Evolutionary conservation across 2,329 filamentous ascomycete species (phyloP), one percentile per base, ranked within the genome.

Genomic region (Thielaviopsis punctulata): DNA sequence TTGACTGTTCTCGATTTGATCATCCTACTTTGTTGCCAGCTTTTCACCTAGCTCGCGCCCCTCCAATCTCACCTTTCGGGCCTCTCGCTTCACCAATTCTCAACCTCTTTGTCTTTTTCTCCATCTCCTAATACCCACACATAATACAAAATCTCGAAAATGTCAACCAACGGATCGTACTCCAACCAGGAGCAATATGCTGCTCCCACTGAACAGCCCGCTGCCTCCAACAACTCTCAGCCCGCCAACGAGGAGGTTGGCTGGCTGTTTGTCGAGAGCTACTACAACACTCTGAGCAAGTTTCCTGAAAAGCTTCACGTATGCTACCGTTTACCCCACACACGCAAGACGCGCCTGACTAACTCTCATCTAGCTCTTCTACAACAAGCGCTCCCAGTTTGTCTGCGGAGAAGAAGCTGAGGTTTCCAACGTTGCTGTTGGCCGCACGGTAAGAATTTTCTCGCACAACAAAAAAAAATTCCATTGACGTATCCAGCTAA

Each of bases 261-360:
- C 68, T 98, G 92, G 92, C 96, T 90, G 72, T 98, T 98, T 61
- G 92, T 98, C 55, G 89, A 96, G 77, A 88, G 95, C 69, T 98
- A 95, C 75, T 98, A 98, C 72, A 96, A 86, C 60, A 98, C 88
- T 57, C 72, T 98, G 64, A 95, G 89, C 79, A 89, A 90, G 69
- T 85, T 74, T 59, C 89, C 92, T 21, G 88, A 95, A 65, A 93
- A 92, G 70, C 84, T 98, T 62, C 90, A 88, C 64, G 79, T 82
- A 69, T 62, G 77, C 69, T 41, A 27, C 43, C 45, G 12, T 41
- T 4, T 27, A 7, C 15, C 25, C 13, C 52, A 33, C 22, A 19
- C 7, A 41, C 27, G 25, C 13, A 25, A n/a, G 12, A 41, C 21
- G 18, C 36, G 18, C 22, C 44, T 12, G 44, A 19, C 30, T 51